Conservation (phyloP, 768 basidiomycete genomes). For the Kwoniella botswanensis region DNA sequence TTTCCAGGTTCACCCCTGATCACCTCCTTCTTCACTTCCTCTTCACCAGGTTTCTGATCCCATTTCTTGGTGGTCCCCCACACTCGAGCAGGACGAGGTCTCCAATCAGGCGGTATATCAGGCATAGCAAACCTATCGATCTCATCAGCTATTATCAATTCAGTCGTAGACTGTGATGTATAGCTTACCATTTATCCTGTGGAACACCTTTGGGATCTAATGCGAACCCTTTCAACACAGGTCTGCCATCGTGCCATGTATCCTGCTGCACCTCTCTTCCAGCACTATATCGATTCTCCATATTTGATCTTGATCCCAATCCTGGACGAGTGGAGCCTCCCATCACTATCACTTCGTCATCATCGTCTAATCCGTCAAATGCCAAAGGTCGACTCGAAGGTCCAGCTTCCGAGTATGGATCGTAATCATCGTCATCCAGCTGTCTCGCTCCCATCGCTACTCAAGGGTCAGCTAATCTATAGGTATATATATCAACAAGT, state of each 20-base stretch:
- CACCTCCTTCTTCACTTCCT: slow-evolving; percentile 41
- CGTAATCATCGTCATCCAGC: slow-evolving; percentile 89
- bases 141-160: slow-evolving; percentile 13
- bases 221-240: slow-evolving; percentile 75
- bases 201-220: slow-evolving; percentile 61
- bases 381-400: slow-evolving; percentile 33
- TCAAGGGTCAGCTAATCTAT: background rate
- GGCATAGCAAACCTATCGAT: slow-evolving; percentile 78
- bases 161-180: background rate
- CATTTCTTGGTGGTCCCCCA: slow-evolving; percentile 63
- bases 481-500: background rate
- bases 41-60: slow-evolving; percentile 42
- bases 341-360: slow-evolving; percentile 64
- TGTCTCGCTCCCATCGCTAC: slow-evolving; percentile 22
- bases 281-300: background rate
- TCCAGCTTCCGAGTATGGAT: slow-evolving; percentile 57
- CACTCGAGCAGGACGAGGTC: slow-evolving; percentile 77
- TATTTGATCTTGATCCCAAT: slow-evolving; percentile 1
- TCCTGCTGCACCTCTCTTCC: slow-evolving; percentile 39
- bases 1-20: slow-evolving; percentile 60
- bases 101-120: slow-evolving; percentile 82
- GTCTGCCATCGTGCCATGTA: slow-evolving; percentile 74
- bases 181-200: slow-evolving; percentile 56
- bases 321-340: slow-evolving; percentile 33
- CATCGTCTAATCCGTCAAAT: slow-evolving; percentile 64